Evolutionary conservation across 2,329 filamentous ascomycete genomes (phyloP), one percentile per base, ranked within the genome.

Genomic region (Ilyonectria destructans): DNA sequence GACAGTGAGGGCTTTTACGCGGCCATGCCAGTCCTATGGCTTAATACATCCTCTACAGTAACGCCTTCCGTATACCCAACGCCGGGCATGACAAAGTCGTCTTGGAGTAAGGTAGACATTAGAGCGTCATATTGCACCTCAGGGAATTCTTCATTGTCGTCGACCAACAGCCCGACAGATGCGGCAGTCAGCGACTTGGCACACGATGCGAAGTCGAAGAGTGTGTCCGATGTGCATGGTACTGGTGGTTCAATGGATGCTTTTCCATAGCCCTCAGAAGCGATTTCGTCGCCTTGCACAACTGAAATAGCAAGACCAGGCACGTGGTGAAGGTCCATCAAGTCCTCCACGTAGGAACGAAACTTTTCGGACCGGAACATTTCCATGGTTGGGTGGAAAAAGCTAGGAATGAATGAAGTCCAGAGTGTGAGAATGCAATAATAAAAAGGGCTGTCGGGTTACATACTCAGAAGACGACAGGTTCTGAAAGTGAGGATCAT

Each of bases 121-220:
- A 67, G 35, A 6, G 74, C 70, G 2, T 77, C 73, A 49, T 74
- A 78, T 8, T 66, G 55, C 7, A 78, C 65, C 1, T 74, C 67
- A 0, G 75, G 76, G 19, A 69, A 68, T 3, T 70, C 63, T 2
- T 75, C 62, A 26, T 75, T 70, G 37, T 75, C 75, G 2, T 69
- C 60, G 13, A 76, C 68, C 6, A 78, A 59, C 15, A 78, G 56
- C 8, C 69, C 77, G 10, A 77, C 69, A 1, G 77, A 66, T 0
- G 73, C 76, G 1, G 74, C 77, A 1, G 76, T 78, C 49, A 78
- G 68, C 3, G 72, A 77, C 49, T 77, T 78, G 21, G 75, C 71
- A 6, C 69, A 67, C 0, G 77, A 78, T 6, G 72, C 77, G 57
- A 78, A 69, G 52, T 77, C 74, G 33, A 78, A 77, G 7, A 78